phyloP scores from a whole-genome alignment of 306 rosid species.

The Fagus crenata region DNA sequence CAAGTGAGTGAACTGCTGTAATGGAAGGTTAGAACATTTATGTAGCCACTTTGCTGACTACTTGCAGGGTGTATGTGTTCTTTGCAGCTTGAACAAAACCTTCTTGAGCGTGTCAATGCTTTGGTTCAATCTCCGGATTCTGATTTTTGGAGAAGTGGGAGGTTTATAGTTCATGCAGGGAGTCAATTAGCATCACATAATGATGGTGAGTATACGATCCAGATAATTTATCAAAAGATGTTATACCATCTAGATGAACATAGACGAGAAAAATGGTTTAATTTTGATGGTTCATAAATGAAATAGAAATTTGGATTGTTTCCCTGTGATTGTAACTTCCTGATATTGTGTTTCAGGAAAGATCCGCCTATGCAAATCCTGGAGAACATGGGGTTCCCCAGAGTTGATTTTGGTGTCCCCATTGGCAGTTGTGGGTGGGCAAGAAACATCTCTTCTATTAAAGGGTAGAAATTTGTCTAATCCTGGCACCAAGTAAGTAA shows the following conservation, averaged over 20 bases:
- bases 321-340: conserved; percentile 18
- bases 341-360: conserved; percentile 57
- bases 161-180: conserved; percentile 74
- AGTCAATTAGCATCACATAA: conserved; percentile 73
- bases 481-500: conserved; percentile 74
- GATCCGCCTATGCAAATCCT: conserved; percentile 57
- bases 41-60: conserved; percentile 34
- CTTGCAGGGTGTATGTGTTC: conserved; percentile 23
- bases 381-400: conserved; percentile 75
- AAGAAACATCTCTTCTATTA: conserved; percentile 62
- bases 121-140: conserved; percentile 59
- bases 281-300: background rate
- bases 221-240: background rate
- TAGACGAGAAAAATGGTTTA: background rate
- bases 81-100: conserved; percentile 75
- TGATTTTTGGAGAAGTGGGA: conserved; percentile 86
- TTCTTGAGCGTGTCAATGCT: conserved; percentile 53
- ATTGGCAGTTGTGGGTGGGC: conserved; percentile 77
- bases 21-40: conserved; percentile 18
- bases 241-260: background rate
- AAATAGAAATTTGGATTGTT: background rate
- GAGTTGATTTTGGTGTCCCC: conserved; percentile 83
- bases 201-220: conserved; percentile 59
- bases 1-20: conserved; percentile 52
- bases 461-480: conserved; percentile 77